Evolutionary conservation across 2,329 filamentous ascomycete genomes (phyloP).

Genomic region (Zasmidium cellare): DNA sequence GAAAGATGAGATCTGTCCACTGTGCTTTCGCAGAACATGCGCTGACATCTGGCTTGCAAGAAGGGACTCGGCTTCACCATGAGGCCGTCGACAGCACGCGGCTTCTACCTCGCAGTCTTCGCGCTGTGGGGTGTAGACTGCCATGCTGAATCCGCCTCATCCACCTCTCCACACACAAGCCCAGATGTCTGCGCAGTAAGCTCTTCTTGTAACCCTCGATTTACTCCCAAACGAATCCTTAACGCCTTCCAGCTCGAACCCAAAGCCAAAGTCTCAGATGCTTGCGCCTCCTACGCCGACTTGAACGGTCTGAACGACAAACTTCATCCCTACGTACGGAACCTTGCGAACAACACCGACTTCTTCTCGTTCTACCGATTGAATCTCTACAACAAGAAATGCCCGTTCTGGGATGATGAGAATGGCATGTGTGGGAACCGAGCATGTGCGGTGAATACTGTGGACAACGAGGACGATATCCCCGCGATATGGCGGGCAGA

Average conservation of each 20-base stretch:
- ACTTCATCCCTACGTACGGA: slow-evolving; percentile 73
- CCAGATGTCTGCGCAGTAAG: slow-evolving; percentile 59
- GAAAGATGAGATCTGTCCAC: slow-evolving; percentile 5
- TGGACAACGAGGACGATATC: slow-evolving; percentile 94
- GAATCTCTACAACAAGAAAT: slow-evolving; percentile 91
- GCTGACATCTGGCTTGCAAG: slow-evolving; percentile 21
- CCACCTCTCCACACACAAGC: slow-evolving; percentile 35
- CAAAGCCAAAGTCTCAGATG: slow-evolving; percentile 84
- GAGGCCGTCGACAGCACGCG: slow-evolving; percentile 22
- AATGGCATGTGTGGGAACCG: slow-evolving; percentile 96
- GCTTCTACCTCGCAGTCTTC: slow-evolving; percentile 64
- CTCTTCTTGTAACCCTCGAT: slow-evolving; percentile 20
- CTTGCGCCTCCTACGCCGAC: slow-evolving; percentile 89
- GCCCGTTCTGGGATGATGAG: slow-evolving; percentile 94
- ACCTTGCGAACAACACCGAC: slow-evolving; percentile 83
- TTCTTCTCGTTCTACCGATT: slow-evolving; percentile 98
- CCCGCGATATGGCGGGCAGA: slow-evolving; percentile 88
- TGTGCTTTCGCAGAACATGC: slow-evolving; percentile 10
- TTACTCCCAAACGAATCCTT: slow-evolving; percentile 37
- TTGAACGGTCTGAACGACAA: slow-evolving; percentile 80
- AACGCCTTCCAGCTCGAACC: slow-evolving; percentile 71
- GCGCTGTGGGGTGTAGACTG: slow-evolving; percentile 53
- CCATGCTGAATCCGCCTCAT: slow-evolving; percentile 38
- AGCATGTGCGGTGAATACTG: slow-evolving; percentile 89
- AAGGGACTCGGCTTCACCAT: slow-evolving; percentile 17